Percentiles rank a stretch among this genome's conserved stretches.
These are phyloP conservation scores for Leccinum subtestaceum DNA, from an alignment of 768 basidiomycete genomes.

Conservation along the genomic window DNA sequence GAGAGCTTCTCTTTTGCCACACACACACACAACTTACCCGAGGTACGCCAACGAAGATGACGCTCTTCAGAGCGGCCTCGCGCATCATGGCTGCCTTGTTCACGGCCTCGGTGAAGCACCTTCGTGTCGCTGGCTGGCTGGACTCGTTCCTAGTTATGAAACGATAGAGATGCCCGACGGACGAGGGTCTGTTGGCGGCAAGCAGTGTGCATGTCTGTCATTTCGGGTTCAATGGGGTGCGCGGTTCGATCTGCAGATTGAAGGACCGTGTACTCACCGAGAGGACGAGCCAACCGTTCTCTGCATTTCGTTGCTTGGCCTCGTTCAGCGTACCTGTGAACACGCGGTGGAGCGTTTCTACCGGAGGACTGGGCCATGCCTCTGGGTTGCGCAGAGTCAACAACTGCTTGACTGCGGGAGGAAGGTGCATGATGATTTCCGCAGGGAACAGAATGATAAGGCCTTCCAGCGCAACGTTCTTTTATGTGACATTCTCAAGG, in stretches of 20 bases:
- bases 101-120: constrained; percentile 51
- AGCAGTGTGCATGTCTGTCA: constrained; percentile 78
- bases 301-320: constrained; percentile 60
- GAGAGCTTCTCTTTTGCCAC: neutral
- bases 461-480: neutral
- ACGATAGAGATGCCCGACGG: constrained; percentile 77
- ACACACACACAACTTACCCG: constrained; percentile 48
- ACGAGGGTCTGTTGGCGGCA: constrained; percentile 76
- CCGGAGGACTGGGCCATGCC: constrained; percentile 54
- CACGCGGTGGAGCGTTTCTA: constrained; percentile 49
- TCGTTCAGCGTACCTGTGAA: constrained; percentile 63
- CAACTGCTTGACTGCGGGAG: constrained; percentile 68
- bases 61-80: constrained; percentile 85
- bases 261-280: constrained; percentile 47
- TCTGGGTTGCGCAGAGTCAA: constrained; percentile 65
- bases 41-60: constrained; percentile 86
- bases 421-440: constrained; percentile 46
- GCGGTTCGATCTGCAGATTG: constrained; percentile 5
- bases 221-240: constrained; percentile 30
- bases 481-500: constrained; percentile 8
- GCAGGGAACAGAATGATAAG: neutral
- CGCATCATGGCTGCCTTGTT: constrained; percentile 82
- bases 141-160: constrained; percentile 60
- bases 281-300: constrained; percentile 79
- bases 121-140: constrained; percentile 40